Conservation (phyloP, 2,329 filamentous ascomycete genomes). For the Scedosporium apiospermum region DNA sequence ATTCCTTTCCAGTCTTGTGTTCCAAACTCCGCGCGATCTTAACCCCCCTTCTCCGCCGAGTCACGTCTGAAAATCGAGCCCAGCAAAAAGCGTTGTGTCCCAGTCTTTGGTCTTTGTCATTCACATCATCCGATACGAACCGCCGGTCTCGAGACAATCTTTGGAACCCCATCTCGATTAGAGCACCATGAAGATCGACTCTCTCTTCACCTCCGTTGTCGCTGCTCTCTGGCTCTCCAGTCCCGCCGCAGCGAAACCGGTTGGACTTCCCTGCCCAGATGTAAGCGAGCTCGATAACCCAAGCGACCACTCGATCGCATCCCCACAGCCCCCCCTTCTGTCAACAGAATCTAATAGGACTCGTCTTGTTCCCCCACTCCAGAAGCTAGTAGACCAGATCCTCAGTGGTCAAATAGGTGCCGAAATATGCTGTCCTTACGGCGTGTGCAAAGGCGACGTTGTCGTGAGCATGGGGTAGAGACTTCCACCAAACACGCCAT, state of each 20-base stretch:
- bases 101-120: too few species aligned
- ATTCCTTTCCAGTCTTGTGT: too few species aligned
- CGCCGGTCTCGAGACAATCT: neutral
- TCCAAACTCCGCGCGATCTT: too few species aligned
- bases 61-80: too few species aligned
- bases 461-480: slow-evolving; percentile 33
- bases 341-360: neutral
- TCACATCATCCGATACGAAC: neutral
- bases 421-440: slow-evolving; percentile 46
- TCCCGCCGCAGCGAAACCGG: slow-evolving; percentile 18
- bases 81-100: neutral
- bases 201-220: neutral
- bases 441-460: slow-evolving; percentile 39
- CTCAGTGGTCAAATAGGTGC: slow-evolving; percentile 35
- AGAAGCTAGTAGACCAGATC: slow-evolving; percentile 27
- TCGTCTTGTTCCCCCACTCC: neutral
- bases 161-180: neutral
- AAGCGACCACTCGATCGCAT: neutral
- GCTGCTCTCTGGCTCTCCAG: neutral
- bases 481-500: neutral
- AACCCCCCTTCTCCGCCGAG: too few species aligned
- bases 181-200: neutral
- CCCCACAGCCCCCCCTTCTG: neutral
- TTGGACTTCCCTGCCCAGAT: slow-evolving; percentile 24
- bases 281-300: slow-evolving; percentile 13